Base-by-base conservation (phyloP, 2,329 filamentous ascomycete species). In the Pseudogymnoascus sp. region DNA sequence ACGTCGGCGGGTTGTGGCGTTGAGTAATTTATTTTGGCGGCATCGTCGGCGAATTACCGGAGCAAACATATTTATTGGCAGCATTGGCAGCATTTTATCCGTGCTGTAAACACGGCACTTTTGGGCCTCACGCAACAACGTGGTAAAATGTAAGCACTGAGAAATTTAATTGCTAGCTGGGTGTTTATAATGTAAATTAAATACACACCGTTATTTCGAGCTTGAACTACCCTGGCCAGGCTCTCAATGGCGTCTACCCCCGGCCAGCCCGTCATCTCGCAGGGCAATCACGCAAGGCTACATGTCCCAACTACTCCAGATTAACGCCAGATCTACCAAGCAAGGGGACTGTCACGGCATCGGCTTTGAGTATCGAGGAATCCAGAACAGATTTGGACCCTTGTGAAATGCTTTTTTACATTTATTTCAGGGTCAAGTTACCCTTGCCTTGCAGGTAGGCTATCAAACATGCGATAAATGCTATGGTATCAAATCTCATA, bases 31-130 rank as follows among this genome's bases (percentile, higher is more conserved):
- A 55, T 55, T 31, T 6, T 27, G 17, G 29, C 48, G 48, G n/a
- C 48, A 17, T 55, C 48, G 48, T 55, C 48, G 48, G 48, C 48
- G 27, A 55, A 55, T 17, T 55, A 55, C 48, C 29, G 48, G 48
- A 55, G 48, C 29, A 55, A 55, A 33, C 8, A 48, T 12, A 25
- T 27, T 25, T 29, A 55, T 55, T 55, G 48, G 29, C 29, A 55
- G 48, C 48, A 55, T 55, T 55, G 48, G 48, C 48, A 55, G 27
- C 21, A 21, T 21, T 21, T 21, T 21, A 21, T 6, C 48, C 29
- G 48, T n/a, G 48, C 5, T 33, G 29, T 25, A 51, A 51, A 51
- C 42, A 31, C 29, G 25, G 8, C 10, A 48, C 25, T 33, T 13
- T 55, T 17, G 3, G n/a, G 4, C 10, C 10, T 33, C 48, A 33